Evolutionary conservation across 208 protist genomes (phyloP).

Genomic region (Angomonas ambiguus): DNA sequence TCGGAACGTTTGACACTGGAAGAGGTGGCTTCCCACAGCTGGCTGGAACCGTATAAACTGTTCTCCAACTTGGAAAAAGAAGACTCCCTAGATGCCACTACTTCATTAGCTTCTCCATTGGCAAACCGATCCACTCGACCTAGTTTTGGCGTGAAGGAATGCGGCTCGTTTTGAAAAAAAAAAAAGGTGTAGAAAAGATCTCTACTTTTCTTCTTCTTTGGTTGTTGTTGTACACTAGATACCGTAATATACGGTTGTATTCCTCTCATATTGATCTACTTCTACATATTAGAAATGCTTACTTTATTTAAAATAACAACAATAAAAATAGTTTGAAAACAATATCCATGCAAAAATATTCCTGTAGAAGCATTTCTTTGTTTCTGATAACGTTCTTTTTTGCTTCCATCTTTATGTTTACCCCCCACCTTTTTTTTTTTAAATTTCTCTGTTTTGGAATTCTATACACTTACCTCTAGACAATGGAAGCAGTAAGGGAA

Average conservation of each 20-base stretch:
- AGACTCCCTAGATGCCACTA: neutral
- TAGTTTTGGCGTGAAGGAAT: neutral
- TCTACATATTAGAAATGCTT: too few relatives aligned
- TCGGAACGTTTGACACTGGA: slow-evolving; percentile 23
- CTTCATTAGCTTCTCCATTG: neutral
- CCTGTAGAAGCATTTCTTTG: too few relatives aligned
- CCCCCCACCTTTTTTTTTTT: slow-evolving; percentile 12
- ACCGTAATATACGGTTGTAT: neutral
- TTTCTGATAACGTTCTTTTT: too few relatives aligned
- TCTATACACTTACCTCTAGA: too few relatives aligned
- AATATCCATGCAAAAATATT: too few relatives aligned
- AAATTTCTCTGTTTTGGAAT: neutral
- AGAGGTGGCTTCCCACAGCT: slow-evolving; percentile 36
- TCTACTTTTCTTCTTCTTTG: neutral
- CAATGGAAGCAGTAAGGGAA: neutral
- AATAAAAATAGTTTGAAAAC: neutral
- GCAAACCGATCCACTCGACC: neutral
- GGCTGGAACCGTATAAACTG: slow-evolving; percentile 12
- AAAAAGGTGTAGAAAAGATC: neutral
- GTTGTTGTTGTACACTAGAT: too few relatives aligned
- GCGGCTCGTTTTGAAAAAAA: neutral
- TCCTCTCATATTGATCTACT: neutral
- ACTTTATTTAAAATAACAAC: neutral
- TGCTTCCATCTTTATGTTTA: neutral
- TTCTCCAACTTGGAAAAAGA: neutral